Evolutionary conservation across 805 yeast species (phyloP).

Genomic region (Saccharomycopsis sp.): DNA sequence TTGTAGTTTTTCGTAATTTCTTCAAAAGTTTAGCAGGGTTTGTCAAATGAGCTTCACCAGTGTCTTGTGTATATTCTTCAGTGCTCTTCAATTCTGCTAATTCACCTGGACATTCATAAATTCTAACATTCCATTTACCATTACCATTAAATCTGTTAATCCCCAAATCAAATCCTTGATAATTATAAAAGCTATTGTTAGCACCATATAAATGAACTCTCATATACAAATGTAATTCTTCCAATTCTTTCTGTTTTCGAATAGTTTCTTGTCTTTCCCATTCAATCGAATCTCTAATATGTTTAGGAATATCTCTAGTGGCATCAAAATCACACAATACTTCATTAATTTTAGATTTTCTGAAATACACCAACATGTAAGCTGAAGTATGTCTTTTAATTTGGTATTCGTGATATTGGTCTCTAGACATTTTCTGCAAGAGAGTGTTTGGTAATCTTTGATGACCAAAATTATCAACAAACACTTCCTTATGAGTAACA

Average conservation of each 20-base stretch:
- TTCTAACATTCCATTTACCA: constrained; percentile 22
- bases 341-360: constrained; percentile 50
- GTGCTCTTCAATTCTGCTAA: constrained; percentile 3
- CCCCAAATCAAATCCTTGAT: constrained; percentile 70
- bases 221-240: constrained; percentile 63
- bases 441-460: constrained; percentile 46
- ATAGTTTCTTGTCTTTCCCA: constrained; percentile 55
- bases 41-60: background rate
- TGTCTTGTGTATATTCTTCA: background rate
- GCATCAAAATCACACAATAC: constrained; percentile 49
- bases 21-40: constrained; percentile 27
- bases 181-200: constrained; percentile 44
- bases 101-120: constrained; percentile 19
- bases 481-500: constrained; percentile 77
- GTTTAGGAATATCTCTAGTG: constrained; percentile 55
- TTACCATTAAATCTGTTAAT: constrained; percentile 44
- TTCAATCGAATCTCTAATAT: constrained; percentile 59
- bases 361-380: constrained; percentile 90
- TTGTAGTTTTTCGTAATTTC: constrained; percentile 49
- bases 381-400: constrained; percentile 87
- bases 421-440: constrained; percentile 44
- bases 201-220: constrained; percentile 51
- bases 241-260: constrained; percentile 47
- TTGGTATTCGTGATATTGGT: constrained; percentile 55
- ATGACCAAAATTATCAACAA: constrained; percentile 89